Evolutionary conservation across 176 grass and related monocot species (phyloP), one percentile per base, ranked within the genome.

Genomic region (Oryza meridionalis): DNA sequence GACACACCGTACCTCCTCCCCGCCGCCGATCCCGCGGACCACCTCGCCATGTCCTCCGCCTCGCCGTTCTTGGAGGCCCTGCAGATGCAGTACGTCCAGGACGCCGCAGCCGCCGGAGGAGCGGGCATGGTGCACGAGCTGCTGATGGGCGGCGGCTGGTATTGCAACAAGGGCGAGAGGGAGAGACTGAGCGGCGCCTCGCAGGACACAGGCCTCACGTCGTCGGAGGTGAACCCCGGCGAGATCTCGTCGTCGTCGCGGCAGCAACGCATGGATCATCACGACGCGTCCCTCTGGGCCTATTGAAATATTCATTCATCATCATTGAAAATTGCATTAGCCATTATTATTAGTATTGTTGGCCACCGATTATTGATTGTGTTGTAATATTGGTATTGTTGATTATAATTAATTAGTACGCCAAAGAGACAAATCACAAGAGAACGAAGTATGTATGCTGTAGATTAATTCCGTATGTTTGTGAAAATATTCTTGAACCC

Each of bases 181-280:
- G 85, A 84, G 73, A 22, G 61, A 78, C 78, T 87, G 27, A 83
- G 81, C 61, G 80, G 65, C 62, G 80, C 84, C 12, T 91, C 87
- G 66, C 92, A 94, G 78, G 88, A 91, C 64, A 94, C 92, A 43
- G 89, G 89, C 26, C 5, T 94, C 70, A 84, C 92, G 67, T 82
- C 75, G 49, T 82, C 75, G 40, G 89, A 94, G 64, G 69, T 91
- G 83, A 94, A 94, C 86, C 72, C 89, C 77, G 40, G 76, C 62
- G 86, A 94, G 75, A 91, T 87, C 67, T 86, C 83, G 5, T 92
- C 90, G 5, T 92, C 90, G 74, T 72, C 85, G 59, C 82, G 49
- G 62, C 67, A 81, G 62, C 72, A 84, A 5, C 67, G 46, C 88
- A 66, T 78, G 70, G 76, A 83, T 65, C 79, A 83, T 65, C 79